These are phyloP conservation scores for Closterium sp. DNA, from an alignment of 139 green algal species.

Conservation along the genomic window DNA sequence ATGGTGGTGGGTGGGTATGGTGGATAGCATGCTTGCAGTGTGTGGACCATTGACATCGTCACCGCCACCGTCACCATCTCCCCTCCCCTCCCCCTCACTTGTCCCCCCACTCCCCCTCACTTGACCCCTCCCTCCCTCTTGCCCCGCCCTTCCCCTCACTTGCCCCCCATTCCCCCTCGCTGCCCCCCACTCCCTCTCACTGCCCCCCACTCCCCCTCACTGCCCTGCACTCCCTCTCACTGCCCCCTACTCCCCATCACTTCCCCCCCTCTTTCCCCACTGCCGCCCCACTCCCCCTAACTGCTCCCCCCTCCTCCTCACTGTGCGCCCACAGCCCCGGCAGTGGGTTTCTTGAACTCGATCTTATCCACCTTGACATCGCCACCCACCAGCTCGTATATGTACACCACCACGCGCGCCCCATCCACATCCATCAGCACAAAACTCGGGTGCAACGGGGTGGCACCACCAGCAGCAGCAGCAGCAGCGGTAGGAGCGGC, in stretches of 20 bases:
- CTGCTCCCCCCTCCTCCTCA: neutral
- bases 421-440: conserved; percentile 95
- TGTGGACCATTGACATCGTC: too few species aligned
- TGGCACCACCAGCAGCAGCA: neutral
- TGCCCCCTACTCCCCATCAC: neutral
- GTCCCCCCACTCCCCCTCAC: too few species aligned
- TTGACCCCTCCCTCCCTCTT: too few species aligned
- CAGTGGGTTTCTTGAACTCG: conserved; percentile 43
- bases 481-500: neutral
- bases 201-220: conserved; percentile 76
- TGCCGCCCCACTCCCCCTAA: too few species aligned
- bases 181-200: conserved; percentile 74
- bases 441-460: conserved; percentile 72
- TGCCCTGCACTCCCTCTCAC: conserved; percentile 37
- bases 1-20: too few species aligned
- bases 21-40: too few species aligned
- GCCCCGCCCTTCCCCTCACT: too few species aligned
- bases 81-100: too few species aligned
- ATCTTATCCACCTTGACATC: conserved; percentile 57
- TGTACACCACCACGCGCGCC: conserved; percentile 75
- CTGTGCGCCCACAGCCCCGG: neutral
- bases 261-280: conserved; percentile 35
- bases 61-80: too few species aligned
- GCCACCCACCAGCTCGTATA: conserved; percentile 84
- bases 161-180: too few species aligned